These are phyloP conservation scores for Tagetes patula DNA, from an alignment of 129 eudicot genomes.

Conservation along the genomic window DNA sequence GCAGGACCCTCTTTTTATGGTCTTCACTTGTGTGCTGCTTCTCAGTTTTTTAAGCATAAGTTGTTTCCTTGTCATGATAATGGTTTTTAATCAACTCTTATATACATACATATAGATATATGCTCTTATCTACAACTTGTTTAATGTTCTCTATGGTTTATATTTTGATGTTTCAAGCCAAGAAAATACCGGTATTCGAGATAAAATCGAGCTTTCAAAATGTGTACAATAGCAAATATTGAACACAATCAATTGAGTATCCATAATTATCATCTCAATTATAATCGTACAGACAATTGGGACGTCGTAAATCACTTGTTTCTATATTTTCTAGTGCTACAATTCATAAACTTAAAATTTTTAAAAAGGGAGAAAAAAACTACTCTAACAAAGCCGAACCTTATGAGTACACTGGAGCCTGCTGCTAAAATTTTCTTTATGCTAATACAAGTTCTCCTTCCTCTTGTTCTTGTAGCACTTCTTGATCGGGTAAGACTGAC, in stretches of 20 bases:
- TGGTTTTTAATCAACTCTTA: background rate
- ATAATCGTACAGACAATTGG: background rate
- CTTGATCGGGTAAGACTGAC: conserved; percentile 41
- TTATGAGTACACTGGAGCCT: conserved; percentile 16
- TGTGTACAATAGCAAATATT: background rate
- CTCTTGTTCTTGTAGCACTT: conserved; percentile 18
- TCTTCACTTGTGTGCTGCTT: conserved; percentile 29
- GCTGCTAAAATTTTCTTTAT: conserved; percentile 21
- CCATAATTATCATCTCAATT: background rate
- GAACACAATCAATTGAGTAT: background rate
- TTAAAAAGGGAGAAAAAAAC: background rate
- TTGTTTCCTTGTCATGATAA: background rate
- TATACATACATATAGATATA: background rate
- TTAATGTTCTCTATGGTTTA: background rate
- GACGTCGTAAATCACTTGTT: background rate
- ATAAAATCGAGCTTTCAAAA: background rate
- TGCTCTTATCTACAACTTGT: conserved; percentile 1
- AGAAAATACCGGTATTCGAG: background rate
- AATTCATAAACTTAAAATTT: background rate
- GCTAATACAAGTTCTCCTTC: conserved; percentile 74
- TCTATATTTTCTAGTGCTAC: conserved; percentile 10
- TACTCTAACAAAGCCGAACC: background rate
- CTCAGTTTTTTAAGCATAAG: background rate
- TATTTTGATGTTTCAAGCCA: background rate
- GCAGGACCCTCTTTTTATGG: conserved; percentile 23